Conservation (phyloP, 2,329 filamentous ascomycete genomes). For the Paramyrothecium sp. region DNA sequence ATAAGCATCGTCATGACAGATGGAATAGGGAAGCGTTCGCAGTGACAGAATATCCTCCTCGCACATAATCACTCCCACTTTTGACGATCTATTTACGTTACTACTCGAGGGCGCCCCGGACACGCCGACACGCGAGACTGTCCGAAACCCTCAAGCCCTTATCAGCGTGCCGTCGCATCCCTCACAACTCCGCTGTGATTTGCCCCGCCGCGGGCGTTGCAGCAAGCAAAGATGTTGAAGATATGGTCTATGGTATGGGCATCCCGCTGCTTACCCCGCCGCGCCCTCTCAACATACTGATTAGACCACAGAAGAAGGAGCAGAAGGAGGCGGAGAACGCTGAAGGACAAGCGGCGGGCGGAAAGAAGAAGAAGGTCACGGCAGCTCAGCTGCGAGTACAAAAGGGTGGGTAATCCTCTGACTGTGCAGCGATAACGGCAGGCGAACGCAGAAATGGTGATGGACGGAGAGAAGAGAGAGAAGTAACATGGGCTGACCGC, state of each 20-base stretch:
- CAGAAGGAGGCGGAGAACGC: slow-evolving; percentile 92
- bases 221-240: slow-evolving; percentile 77
- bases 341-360: slow-evolving; percentile 63
- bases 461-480: no score
- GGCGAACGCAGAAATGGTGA: no score
- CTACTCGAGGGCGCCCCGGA: neutral
- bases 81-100: no score
- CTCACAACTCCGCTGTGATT: slow-evolving; percentile 8
- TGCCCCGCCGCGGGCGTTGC: neutral
- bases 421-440: no score
- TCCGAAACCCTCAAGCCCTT: neutral
- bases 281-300: slow-evolving; percentile 13
- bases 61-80: no score
- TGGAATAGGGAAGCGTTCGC: neutral
- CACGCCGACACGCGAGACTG: neutral
- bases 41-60: no score
- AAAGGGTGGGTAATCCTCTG: slow-evolving; percentile 62
- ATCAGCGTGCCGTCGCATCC: neutral
- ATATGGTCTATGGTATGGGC: slow-evolving; percentile 94
- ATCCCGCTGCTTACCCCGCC: neutral
- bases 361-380: slow-evolving; percentile 98
- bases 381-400: slow-evolving; percentile 93
- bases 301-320: slow-evolving; percentile 75
- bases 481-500: slow-evolving; percentile 6
- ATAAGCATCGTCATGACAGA: neutral